Percentiles rank a stretch among this genome's conserved stretches.
phyloP scores from a whole-genome alignment of 768 basidiomycete genomes.

The Cyclocybe aegerita region DNA sequence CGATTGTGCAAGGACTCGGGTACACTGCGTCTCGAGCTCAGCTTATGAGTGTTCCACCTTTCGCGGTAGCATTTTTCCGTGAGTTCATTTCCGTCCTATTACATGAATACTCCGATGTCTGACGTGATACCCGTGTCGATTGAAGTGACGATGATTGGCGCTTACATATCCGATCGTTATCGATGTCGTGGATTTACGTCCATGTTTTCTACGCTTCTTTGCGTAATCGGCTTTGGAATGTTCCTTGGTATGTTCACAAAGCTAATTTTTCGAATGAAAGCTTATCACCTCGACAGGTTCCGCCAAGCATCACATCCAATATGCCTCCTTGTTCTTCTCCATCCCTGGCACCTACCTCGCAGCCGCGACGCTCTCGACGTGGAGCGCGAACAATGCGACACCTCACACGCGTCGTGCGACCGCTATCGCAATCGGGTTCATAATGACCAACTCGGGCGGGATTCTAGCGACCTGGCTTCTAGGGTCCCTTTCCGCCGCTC shows the following conservation, averaged over 20 bases:
- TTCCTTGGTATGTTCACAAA: slow-evolving; percentile 43
- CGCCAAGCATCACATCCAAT: slow-evolving; percentile 38
- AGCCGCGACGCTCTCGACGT: slow-evolving; percentile 54
- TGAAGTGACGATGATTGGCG: slow-evolving; percentile 32
- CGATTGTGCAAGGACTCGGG: slow-evolving; percentile 64
- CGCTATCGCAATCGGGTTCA: slow-evolving; percentile 54
- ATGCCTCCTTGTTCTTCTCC: slow-evolving; percentile 56
- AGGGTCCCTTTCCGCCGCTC: slow-evolving; percentile 47
- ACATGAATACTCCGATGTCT: not conserved
- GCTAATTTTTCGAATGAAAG: not conserved
- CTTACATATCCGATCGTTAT: slow-evolving; percentile 54
- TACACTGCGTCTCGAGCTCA: slow-evolving; percentile 54
- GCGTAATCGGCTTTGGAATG: slow-evolving; percentile 52
- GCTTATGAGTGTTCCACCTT: slow-evolving; percentile 63
- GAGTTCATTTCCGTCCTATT: slow-evolving; percentile 15
- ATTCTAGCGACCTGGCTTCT: slow-evolving; percentile 64
- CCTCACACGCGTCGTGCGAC: slow-evolving; percentile 60
- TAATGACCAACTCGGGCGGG: slow-evolving; percentile 58
- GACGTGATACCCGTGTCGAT: not conserved
- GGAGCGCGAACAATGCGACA: slow-evolving; percentile 62
- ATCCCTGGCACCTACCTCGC: slow-evolving; percentile 52
- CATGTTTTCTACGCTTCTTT: slow-evolving; percentile 43
- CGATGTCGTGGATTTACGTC: slow-evolving; percentile 46
- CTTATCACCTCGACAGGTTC: slow-evolving; percentile 28
- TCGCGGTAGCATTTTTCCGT: slow-evolving; percentile 49